Conservation (phyloP, 345 rosid genomes). For the Eucalyptus fibrosa region DNA sequence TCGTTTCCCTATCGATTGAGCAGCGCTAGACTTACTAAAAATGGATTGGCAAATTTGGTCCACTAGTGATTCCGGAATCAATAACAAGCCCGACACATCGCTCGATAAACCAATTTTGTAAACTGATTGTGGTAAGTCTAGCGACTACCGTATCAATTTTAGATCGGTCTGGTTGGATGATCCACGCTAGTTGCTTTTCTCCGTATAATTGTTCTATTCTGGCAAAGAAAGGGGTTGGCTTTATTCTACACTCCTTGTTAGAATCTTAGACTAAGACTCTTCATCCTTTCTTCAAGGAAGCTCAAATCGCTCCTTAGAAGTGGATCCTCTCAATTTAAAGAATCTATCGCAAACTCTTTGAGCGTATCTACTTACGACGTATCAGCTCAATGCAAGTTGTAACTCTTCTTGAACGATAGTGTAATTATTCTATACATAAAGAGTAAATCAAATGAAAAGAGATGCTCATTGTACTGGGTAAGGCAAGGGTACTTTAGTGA, state of each 20-base stretch:
- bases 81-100: background rate
- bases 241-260: background rate
- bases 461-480: too few species aligned
- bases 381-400: background rate
- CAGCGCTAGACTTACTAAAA: background rate
- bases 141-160: rapidly evolving
- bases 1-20: background rate
- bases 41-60: background rate
- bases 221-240: background rate
- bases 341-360: background rate
- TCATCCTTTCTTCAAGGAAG: background rate
- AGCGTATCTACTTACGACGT: background rate
- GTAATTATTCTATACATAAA: too few species aligned
- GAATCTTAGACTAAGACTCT: background rate
- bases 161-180: background rate
- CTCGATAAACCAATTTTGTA: background rate
- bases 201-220: background rate
- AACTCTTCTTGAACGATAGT: background rate
- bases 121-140: background rate
- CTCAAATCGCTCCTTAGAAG: background rate
- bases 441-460: too few species aligned
- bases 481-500: too few species aligned
- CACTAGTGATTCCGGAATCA: background rate
- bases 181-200: background rate
- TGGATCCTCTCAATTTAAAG: background rate